Percentiles rank a stretch among this genome's conserved stretches.
These are phyloP conservation scores for Sporothrix variecibatus DNA, from an alignment of 2,329 filamentous ascomycete genomes.

Conservation along the genomic window DNA sequence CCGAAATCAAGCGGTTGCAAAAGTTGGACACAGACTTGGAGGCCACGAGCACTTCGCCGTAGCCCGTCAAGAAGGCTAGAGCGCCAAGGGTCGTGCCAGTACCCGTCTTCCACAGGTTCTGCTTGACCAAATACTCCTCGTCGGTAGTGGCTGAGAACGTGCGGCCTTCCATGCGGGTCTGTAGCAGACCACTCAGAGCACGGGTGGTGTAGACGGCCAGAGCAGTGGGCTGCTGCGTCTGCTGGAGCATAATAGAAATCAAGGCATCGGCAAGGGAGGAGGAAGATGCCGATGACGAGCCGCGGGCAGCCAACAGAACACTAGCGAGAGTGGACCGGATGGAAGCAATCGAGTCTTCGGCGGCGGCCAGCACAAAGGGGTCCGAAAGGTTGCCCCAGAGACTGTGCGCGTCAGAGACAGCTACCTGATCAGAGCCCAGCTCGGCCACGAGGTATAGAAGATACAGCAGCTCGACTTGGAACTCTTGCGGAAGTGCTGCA, in stretches of 20 bases:
- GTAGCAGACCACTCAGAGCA: constrained; percentile 53
- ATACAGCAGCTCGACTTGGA: constrained; percentile 54
- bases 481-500: constrained; percentile 43
- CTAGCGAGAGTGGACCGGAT: constrained; percentile 43
- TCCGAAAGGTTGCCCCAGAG: constrained; percentile 49
- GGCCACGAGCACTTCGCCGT: constrained; percentile 52
- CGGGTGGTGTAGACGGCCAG: constrained; percentile 56
- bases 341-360: constrained; percentile 48
- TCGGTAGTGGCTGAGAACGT: constrained; percentile 46
- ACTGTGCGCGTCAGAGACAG: constrained; percentile 45
- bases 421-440: constrained; percentile 57
- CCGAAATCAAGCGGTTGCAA: constrained; percentile 62
- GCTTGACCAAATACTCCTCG: constrained; percentile 47
- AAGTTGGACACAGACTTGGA: constrained; percentile 55
- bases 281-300: not conserved
- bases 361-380: constrained; percentile 41
- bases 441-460: constrained; percentile 54
- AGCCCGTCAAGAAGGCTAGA: constrained; percentile 53
- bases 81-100: constrained; percentile 51
- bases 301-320: constrained; percentile 37
- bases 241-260: constrained; percentile 47
- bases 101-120: constrained; percentile 49
- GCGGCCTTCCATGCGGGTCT: constrained; percentile 49
- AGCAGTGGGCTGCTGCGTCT: constrained; percentile 46
- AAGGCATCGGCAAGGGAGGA: constrained; percentile 37